A percentile compares a stretch with the other conserved stretches of the same genome.
These are phyloP conservation scores for Tilletia horrida DNA, from an alignment of 1,284 basidiomycete genomes.

Conservation along the genomic window DNA sequence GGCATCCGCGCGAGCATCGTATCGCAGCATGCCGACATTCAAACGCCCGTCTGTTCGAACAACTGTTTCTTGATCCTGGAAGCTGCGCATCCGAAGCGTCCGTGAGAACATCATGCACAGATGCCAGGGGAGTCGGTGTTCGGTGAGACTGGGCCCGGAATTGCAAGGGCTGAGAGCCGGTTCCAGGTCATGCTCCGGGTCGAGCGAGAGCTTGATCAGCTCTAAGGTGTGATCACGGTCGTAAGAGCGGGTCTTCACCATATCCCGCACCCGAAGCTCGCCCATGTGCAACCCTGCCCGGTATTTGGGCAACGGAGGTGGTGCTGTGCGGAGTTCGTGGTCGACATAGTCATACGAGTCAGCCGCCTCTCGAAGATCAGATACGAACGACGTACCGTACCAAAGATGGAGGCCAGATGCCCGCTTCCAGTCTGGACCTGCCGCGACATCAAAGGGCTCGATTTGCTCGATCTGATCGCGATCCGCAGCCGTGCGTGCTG, in stretches of 20 bases:
- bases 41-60: too few species aligned
- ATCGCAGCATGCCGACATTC: too few species aligned
- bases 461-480: slow-evolving; percentile 61
- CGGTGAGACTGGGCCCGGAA: slow-evolving; percentile 71
- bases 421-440: slow-evolving; percentile 89
- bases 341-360: slow-evolving; percentile 63
- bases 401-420: slow-evolving; percentile 86
- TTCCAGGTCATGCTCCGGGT: slow-evolving; percentile 60
- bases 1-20: too few species aligned
- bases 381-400: slow-evolving; percentile 59
- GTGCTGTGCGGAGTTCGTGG: slow-evolving; percentile 27
- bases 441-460: slow-evolving; percentile 69
- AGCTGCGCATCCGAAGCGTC: slow-evolving; percentile 76
- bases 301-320: slow-evolving; percentile 52
- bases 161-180: slow-evolving; percentile 65
- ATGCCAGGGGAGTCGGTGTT: slow-evolving; percentile 87
- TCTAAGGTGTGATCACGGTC: slow-evolving; percentile 72
- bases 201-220: slow-evolving; percentile 72
- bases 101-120: slow-evolving; percentile 81
- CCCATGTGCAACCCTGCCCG: slow-evolving; percentile 46
- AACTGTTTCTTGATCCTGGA: slow-evolving; percentile 65
- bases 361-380: slow-evolving; percentile 69
- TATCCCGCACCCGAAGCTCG: slow-evolving; percentile 33
- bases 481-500: slow-evolving; percentile 17
- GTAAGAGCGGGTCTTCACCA: slow-evolving; percentile 24